Evolutionary conservation across 345 rosid species (phyloP).

Genomic region (Gynandropsis gynandra): DNA sequence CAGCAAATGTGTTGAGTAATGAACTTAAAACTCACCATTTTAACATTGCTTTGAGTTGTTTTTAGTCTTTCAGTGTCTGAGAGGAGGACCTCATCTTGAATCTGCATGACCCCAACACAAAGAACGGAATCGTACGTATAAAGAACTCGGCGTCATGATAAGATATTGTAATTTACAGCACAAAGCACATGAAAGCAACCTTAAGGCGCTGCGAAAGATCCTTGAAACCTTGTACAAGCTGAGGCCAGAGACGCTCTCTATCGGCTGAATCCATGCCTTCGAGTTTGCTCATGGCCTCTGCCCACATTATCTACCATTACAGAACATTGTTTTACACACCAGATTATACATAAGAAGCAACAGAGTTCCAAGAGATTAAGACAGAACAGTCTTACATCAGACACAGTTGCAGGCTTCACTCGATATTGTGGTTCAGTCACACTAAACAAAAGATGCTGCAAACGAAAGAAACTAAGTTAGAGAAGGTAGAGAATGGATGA

Average conservation of each 20-base stretch:
- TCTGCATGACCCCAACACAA: slow-evolving; percentile 35
- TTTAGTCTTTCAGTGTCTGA: slow-evolving; percentile 92
- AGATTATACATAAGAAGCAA: not conserved
- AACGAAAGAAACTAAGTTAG: not conserved
- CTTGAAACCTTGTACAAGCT: slow-evolving; percentile 93
- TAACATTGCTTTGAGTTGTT: slow-evolving; percentile 83
- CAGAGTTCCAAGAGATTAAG: slow-evolving; percentile 5
- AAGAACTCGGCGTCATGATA: too few relatives aligned
- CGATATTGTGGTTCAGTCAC: slow-evolving; percentile 72
- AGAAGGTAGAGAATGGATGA: not conserved
- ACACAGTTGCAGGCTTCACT: slow-evolving; percentile 80
- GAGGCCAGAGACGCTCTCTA: slow-evolving; percentile 96
- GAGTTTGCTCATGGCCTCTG: slow-evolving; percentile 85
- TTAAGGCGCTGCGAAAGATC: slow-evolving; percentile 87
- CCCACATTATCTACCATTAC: slow-evolving; percentile 78
- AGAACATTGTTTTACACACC: not conserved
- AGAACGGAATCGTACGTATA: too few relatives aligned
- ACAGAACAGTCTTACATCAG: slow-evolving; percentile 60
- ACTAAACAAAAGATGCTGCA: slow-evolving; percentile 89
- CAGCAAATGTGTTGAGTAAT: not conserved
- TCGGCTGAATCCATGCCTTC: slow-evolving; percentile 92
- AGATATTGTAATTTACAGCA: too few relatives aligned
- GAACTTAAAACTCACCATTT: slow-evolving; percentile 44
- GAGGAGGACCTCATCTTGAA: slow-evolving; percentile 61
- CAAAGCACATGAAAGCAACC: slow-evolving; percentile 29